Base-by-base conservation (phyloP, 192 early-diverging fungal genomes). In the Rhizophagus prolifer region DNA sequence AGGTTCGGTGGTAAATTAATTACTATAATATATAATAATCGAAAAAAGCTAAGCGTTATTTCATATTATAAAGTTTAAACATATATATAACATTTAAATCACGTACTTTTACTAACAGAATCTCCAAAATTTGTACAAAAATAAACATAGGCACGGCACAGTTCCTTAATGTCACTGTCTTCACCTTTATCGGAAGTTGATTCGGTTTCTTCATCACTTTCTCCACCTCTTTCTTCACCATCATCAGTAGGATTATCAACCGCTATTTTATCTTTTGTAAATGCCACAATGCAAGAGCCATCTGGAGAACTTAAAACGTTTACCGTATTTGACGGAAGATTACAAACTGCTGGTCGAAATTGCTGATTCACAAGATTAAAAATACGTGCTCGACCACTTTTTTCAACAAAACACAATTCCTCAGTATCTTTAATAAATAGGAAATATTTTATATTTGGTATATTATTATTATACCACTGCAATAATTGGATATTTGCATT, bases 211-310 rank as follows among this genome's bases (percentile, higher is more conserved):
- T 41, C 21, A 14, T 44, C n/a, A 50, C 38, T 26, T 4, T 46
- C 9, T 2, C 26, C 23, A 28, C 46, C 13, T 0, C 7, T 44
- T 4, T 9, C 1, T 28, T 12, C 5, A 7, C 10, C 16, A 7
- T 10, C 7, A 16, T 67, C 36, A 16, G 14, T 23, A 21, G 4
- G 16, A 6, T 50, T 19, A 50, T 54, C 50, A 54, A 54, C 16
- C 21, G 2, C 9, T 3, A 21, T 12, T 41, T 60, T 58, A 60
- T 72, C 71, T 60, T 59, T 72, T 3, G 47, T 58, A 38, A 78
- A 74, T 7, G 72, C 77, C 25, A 78, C 44, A 23, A 78, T 50
- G 44, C 77, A 78, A n/a, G 77, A 9, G 3, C 77, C 77, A 73
- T 78, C 70, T 0, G 36, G 77, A 14, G 74, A 19, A 26, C 74